Evolutionary conservation across 2,329 filamentous ascomycete species (phyloP), one percentile per base, ranked within the genome.

Genomic region (Sporothrix globosa): DNA sequence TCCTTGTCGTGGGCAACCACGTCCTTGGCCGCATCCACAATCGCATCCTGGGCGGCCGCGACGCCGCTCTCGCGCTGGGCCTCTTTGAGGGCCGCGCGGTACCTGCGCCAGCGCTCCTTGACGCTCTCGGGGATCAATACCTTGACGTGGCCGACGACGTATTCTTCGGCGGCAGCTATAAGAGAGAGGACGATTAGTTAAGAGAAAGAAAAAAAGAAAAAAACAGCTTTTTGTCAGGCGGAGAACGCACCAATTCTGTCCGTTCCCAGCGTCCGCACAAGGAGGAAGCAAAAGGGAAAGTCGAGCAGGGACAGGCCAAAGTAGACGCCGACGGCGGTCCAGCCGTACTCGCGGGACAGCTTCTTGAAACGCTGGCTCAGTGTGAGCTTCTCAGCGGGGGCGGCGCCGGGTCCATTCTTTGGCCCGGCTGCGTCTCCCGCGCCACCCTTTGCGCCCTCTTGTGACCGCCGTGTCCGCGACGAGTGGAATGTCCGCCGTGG

Each of bases 281-380:
- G 88, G 69, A 97, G 81, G 82, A 97, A 99, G 82, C 95, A 98
- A 78, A 98, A 92, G 0, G 96, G 96, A 74, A 98, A 97, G 81
- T 99, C 96, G 67, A 97, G 82, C 50, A 92, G 91, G 54, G 92
- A 94, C 69, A 99, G 82, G 0, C 84, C 85, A 13, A 97, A 80
- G 80, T 99, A 99, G 17, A 99, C 92, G n/a, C 93, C 95, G 5
- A 97, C 81, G 0, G 94, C 94, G 3, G 92, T 87, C 93, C 94
- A 98, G 53, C 96, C 96, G 80, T 99, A 99, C 80, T 98, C 95
- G 73, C 90, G 89, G 2, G 91, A 93, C 60, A 99, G 86, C 78
- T 92, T 93, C 80, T 90, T 93, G 78, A 98, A 82, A 34, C 91
- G 87, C 73, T 89, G 88, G 2, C 90, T 90, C 54, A 96, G 79